Percentiles rank a stretch among this genome's conserved stretches.
These are phyloP conservation scores for Neonothopanus nambi DNA, from an alignment of 1,284 basidiomycete genomes.

Conservation along the genomic window DNA sequence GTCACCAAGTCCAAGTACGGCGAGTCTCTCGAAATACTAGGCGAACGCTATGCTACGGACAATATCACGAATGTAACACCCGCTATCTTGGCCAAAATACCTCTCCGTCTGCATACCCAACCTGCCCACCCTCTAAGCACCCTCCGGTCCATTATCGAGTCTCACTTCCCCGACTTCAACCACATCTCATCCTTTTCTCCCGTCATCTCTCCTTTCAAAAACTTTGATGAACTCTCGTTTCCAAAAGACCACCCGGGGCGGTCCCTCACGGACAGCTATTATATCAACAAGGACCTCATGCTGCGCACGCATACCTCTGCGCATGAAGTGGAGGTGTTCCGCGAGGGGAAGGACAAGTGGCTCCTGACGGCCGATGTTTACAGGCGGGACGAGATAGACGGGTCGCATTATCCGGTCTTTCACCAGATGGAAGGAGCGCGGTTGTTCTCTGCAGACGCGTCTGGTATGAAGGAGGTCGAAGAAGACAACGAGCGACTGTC, in stretches of 20 bases:
- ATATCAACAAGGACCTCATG: slow-evolving; percentile 89
- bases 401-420: slow-evolving; percentile 96
- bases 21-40: slow-evolving; percentile 48
- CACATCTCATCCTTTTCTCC: slow-evolving; percentile 79
- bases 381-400: slow-evolving; percentile 96
- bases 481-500: slow-evolving; percentile 68
- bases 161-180: slow-evolving; percentile 74
- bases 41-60: slow-evolving; percentile 69
- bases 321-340: slow-evolving; percentile 94
- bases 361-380: slow-evolving; percentile 98
- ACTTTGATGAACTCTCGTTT: slow-evolving; percentile 98
- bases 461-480: slow-evolving; percentile 58
- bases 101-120: slow-evolving; percentile 72
- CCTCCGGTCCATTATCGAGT: slow-evolving; percentile 83
- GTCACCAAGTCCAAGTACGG: slow-evolving; percentile 19
- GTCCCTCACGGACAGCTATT: slow-evolving; percentile 91
- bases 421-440: slow-evolving; percentile 98
- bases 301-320: slow-evolving; percentile 97
- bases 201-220: slow-evolving; percentile 87
- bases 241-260: slow-evolving; percentile 93
- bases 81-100: slow-evolving; percentile 78
- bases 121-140: slow-evolving; percentile 86
- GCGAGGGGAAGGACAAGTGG: slow-evolving; percentile 78
- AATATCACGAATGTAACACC: slow-evolving; percentile 84
- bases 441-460: slow-evolving; percentile 62